Evolutionary conservation across 352 stramenopile genomes (phyloP).

Genomic region (Globisporangium paroecandrum): DNA sequence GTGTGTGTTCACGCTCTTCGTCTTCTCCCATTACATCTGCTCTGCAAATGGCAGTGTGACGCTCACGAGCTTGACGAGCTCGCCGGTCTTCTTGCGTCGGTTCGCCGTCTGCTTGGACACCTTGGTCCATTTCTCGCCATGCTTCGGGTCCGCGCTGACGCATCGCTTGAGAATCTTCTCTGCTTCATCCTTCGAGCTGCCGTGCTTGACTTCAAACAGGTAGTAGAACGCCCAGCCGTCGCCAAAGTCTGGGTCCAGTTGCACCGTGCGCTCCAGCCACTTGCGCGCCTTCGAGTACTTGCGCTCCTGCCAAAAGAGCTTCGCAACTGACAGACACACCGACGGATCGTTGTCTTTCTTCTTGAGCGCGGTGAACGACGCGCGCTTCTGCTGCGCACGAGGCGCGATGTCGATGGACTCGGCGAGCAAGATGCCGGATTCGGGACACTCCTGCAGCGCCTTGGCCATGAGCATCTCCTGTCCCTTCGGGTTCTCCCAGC

Average conservation of each 20-base stretch:
- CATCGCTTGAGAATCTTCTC: conserved; percentile 87
- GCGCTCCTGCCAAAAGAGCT: conserved; percentile 95
- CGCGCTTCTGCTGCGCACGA: conserved; percentile 94
- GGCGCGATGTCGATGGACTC: conserved; percentile 95
- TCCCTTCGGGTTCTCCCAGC: conserved; percentile 90
- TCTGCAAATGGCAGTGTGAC: conserved; percentile 69
- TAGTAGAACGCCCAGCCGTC: conserved; percentile 98
- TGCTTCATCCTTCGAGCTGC: conserved; percentile 63
- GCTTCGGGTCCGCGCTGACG: conserved; percentile 89
- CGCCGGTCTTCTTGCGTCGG: conserved; percentile 67
- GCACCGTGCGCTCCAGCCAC: conserved; percentile 96
- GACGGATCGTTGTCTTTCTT: conserved; percentile 96
- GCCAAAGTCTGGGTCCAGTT: conserved; percentile 94
- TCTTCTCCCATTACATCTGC: conserved; percentile 23
- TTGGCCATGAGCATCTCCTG: conserved; percentile 96
- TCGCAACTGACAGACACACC: conserved; percentile 96
- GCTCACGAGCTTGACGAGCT: conserved; percentile 80
- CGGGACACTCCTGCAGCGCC: conserved; percentile 96
- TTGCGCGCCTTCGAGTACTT: conserved; percentile 96
- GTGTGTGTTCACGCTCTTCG: background rate
- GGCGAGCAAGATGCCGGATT: conserved; percentile 93
- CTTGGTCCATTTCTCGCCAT: conserved; percentile 93
- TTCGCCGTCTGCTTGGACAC: conserved; percentile 93
- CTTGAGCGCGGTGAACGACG: conserved; percentile 95
- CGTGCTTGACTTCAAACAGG: conserved; percentile 94